Conservation (phyloP, 805 yeast species). For the Candida maesae region DNA sequence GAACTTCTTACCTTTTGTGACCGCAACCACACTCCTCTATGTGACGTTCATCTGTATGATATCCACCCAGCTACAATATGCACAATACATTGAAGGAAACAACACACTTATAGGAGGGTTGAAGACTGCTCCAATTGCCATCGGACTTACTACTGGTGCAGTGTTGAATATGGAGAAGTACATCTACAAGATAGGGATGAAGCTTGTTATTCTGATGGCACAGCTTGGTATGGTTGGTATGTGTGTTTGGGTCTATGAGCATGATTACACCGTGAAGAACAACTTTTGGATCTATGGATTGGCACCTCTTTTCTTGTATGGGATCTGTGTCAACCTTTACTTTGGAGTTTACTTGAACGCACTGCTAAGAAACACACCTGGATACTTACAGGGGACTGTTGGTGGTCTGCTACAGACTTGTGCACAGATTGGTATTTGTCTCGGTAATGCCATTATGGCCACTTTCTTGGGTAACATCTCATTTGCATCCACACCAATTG, state of each 20-base stretch:
- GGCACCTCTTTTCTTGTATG: conserved; percentile 24
- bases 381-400: conserved; percentile 32
- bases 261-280: conserved; percentile 12
- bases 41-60: conserved; percentile 21
- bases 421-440: conserved; percentile 32
- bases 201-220: conserved; percentile 14
- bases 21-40: conserved; percentile 20
- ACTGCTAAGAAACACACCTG: conserved; percentile 32
- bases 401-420: conserved; percentile 24
- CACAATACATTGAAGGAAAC: conserved; percentile 25
- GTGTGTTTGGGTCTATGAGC: conserved; percentile 12
- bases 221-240: background rate
- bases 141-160: conserved; percentile 31
- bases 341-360: conserved; percentile 32
- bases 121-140: conserved; percentile 32
- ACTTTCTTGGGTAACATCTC: conserved; percentile 25
- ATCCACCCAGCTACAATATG: conserved; percentile 25
- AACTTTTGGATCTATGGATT: conserved; percentile 30
- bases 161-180: conserved; percentile 20
- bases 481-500: no score
- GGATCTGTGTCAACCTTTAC: conserved; percentile 29
- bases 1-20: conserved; percentile 25
- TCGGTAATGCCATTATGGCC: conserved; percentile 28
- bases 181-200: conserved; percentile 22
- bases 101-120: conserved; percentile 33